Conservation (phyloP, 202 grass and related monocot species). For the Setaria viridis region DNA sequence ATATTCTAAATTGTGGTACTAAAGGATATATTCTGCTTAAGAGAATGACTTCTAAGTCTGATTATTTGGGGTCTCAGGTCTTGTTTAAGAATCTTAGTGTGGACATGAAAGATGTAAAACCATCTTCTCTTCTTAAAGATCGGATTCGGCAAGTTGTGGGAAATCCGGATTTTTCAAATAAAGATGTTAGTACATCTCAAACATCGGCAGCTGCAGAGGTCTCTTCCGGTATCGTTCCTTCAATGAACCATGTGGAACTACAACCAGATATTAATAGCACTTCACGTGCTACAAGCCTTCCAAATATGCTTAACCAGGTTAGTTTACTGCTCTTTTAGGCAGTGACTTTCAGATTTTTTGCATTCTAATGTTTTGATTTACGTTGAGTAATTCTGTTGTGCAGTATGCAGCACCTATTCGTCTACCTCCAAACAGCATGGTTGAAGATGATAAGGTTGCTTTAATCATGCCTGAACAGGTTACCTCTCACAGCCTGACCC, state of each 20-base stretch:
- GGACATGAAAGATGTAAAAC: slow-evolving; percentile 98
- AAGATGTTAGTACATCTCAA: slow-evolving; percentile 79
- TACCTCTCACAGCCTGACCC: slow-evolving; percentile 61
- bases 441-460: slow-evolving; percentile 91
- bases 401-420: slow-evolving; percentile 79
- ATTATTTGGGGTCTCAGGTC: slow-evolving; percentile 61
- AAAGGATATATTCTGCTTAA: slow-evolving; percentile 32
- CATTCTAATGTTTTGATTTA: slow-evolving; percentile 40
- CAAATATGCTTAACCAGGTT: slow-evolving; percentile 82
- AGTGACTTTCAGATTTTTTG: background rate
- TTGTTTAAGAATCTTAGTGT: slow-evolving; percentile 96
- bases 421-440: slow-evolving; percentile 69
- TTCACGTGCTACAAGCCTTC: slow-evolving; percentile 65
- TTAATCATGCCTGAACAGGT: slow-evolving; percentile 86
- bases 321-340: slow-evolving; percentile 24
- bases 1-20: slow-evolving; percentile 25
- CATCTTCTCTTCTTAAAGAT: slow-evolving; percentile 84
- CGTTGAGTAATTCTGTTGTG: slow-evolving; percentile 44
- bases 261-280: slow-evolving; percentile 79
- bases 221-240: slow-evolving; percentile 59
- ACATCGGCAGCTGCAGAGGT: slow-evolving; percentile 59
- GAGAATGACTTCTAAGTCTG: slow-evolving; percentile 36
- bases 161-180: slow-evolving; percentile 99
- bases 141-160: slow-evolving; percentile 74
- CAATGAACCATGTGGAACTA: slow-evolving; percentile 72